Percentiles rank a stretch among this genome's conserved stretches.
Evolutionary conservation across 106 monocot genomes (phyloP).

Genomic region (Apostasia ramifera): DNA sequence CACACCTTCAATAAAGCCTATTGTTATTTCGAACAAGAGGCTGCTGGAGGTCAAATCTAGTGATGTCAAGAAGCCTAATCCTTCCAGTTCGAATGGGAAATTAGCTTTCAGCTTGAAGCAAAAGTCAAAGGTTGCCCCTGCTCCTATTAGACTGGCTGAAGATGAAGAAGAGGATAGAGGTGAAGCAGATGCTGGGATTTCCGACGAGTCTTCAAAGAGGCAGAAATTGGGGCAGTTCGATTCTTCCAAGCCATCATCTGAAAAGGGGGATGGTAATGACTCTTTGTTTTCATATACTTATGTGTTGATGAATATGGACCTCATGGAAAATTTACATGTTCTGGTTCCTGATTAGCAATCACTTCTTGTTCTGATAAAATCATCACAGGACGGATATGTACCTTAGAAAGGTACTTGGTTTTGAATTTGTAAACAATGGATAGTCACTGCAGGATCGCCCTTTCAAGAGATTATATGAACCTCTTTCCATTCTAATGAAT

Average conservation of each 20-base stretch:
- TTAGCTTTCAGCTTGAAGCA: constrained; percentile 95
- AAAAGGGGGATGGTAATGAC: constrained; percentile 63
- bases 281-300: constrained; percentile 6
- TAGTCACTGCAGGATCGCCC: neutral
- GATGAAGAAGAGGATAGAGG: constrained; percentile 79
- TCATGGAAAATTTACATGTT: neutral
- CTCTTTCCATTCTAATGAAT: too few species aligned
- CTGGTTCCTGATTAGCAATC: neutral
- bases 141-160: constrained; percentile 53
- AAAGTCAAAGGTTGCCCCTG: constrained; percentile 64
- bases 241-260: constrained; percentile 15
- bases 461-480: neutral
- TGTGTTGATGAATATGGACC: neutral
- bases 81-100: constrained; percentile 43
- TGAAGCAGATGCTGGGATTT: constrained; percentile 15
- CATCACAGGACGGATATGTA: too few species aligned
- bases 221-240: constrained; percentile 34
- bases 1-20: constrained; percentile 14
- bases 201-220: constrained; percentile 48
- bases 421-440: neutral
- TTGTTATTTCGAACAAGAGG: constrained; percentile 38
- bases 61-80: constrained; percentile 37
- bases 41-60: constrained; percentile 44
- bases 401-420: neutral
- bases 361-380: neutral